Evolutionary conservation across 768 basidiomycete species (phyloP), one percentile per base, ranked within the genome.

Genomic region (Trametes cubensis): DNA sequence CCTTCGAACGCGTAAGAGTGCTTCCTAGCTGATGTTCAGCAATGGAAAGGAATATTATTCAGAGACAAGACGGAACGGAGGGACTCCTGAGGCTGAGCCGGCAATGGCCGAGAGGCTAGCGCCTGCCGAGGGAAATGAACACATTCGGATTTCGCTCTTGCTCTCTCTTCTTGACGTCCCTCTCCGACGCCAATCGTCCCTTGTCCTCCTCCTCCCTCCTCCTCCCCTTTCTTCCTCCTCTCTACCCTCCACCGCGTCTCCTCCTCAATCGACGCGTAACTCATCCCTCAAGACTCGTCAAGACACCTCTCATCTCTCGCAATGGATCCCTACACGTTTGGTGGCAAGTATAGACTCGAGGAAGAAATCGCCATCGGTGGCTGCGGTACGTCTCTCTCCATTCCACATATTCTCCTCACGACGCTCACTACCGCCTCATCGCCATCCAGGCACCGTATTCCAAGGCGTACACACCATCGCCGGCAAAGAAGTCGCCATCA

Each of bases 401-500:
- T 40, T 54, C 52, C 44, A 15, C 59, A 23, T 34, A 61, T 25
- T 10, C 26, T 49, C 13, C 30, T 2, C 21, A 13, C 25, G 11
- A 7, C 55, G 11, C 18, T n/a, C 45, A 41, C 14, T 26, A 17
- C 8, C 17, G 17, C 28, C 15, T 38, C 45, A 53, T 21, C 26
- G 14, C 20, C 45, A 18, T 30, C 20, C 30, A 90, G 89, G 90
- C 58, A 86, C 89, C 41, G 90, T 92, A 21, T 91, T 87, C 71
- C 77, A 88, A 51, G 90, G 90, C 39, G 87, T 90, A 8, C 90
- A 92, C 74, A 89, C 87, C 52, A 76, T 91, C 58, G 90, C 90
- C 14, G 90, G 90, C 63, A 92, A 92, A 66, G 88, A 90, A 70
- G 90, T 92, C 42, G 90, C 90, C 59, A 92, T 92, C 72, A 92